Evolutionary conservation across 768 basidiomycete genomes (phyloP).

Genomic region (Hypholoma fasciculare): DNA sequence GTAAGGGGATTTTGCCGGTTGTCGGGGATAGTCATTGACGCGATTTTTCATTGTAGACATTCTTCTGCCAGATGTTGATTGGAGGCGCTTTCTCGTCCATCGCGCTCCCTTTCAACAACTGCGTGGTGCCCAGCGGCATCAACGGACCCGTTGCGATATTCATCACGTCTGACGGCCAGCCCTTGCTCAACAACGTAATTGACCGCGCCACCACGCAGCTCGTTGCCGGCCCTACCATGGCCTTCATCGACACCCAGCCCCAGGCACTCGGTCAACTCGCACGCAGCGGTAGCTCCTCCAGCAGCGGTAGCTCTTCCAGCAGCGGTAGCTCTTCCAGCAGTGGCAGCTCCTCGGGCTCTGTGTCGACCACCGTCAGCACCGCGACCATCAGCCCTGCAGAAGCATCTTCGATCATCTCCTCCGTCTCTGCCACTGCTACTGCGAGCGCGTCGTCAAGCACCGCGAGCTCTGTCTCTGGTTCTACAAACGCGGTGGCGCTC

Average conservation of each 20-base stretch:
- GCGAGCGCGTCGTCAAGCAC: slow-evolving; percentile 15
- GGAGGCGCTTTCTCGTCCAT: slow-evolving; percentile 60
- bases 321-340: slow-evolving; percentile 8
- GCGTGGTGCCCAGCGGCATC: slow-evolving; percentile 64
- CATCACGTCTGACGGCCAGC: slow-evolving; percentile 63
- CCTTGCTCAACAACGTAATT: slow-evolving; percentile 60
- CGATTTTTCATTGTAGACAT: slow-evolving; percentile 33
- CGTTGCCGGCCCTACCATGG: slow-evolving; percentile 71
- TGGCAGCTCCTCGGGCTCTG: slow-evolving; percentile 1
- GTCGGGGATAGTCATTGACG: not conserved
- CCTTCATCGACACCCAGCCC: slow-evolving; percentile 62
- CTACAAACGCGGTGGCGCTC: slow-evolving; percentile 16
- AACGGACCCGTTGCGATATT: slow-evolving; percentile 77
- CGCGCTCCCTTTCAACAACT: slow-evolving; percentile 57
- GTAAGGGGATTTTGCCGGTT: slow-evolving; percentile 28
- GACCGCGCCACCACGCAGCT: slow-evolving; percentile 54
- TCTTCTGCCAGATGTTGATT: slow-evolving; percentile 77
- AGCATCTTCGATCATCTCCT: slow-evolving; percentile 35
- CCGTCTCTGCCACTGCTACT: slow-evolving; percentile 13
- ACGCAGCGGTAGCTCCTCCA: slow-evolving; percentile 21
- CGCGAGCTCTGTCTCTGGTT: slow-evolving; percentile 15
- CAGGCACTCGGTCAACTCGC: slow-evolving; percentile 52
- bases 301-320: slow-evolving; percentile 15
- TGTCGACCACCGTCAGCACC: slow-evolving; percentile 15
- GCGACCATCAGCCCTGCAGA: slow-evolving; percentile 32